Percentiles rank a stretch among this genome's conserved stretches.
Conservation (phyloP, 345 rosid species). For the Odontarrhena argentea region DNA sequence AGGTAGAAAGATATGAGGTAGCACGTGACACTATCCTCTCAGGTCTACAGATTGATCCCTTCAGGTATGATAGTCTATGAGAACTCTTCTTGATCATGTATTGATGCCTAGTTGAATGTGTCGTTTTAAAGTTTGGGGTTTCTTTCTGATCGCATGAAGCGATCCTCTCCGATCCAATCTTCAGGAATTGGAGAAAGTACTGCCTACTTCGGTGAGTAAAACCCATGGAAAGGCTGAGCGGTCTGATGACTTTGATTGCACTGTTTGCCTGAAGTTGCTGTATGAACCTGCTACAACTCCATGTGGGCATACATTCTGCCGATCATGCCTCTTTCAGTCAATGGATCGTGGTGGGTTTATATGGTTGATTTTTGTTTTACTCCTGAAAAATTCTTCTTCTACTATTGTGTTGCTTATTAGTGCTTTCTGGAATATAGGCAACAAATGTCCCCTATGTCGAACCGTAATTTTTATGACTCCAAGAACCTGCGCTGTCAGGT, state of each 20-base stretch:
- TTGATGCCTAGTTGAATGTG: slow-evolving; percentile 18
- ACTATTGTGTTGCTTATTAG: slow-evolving; percentile 10
- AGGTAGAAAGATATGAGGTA: slow-evolving; percentile 87
- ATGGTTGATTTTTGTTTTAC: slow-evolving; percentile 22
- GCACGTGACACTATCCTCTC: slow-evolving; percentile 75
- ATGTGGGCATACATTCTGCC: slow-evolving; percentile 97
- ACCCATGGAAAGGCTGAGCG: slow-evolving; percentile 58
- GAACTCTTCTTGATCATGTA: slow-evolving; percentile 13
- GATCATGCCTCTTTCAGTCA: slow-evolving; percentile 83
- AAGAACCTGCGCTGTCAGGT: slow-evolving; percentile 89
- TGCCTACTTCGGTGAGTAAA: slow-evolving; percentile 43
- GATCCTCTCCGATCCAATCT: slow-evolving; percentile 73
- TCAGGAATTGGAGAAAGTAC: slow-evolving; percentile 56
- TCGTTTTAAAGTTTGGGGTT: slow-evolving; percentile 25
- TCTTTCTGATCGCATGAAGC: slow-evolving; percentile 63
- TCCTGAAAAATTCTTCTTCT: background rate
- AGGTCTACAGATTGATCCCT: slow-evolving; percentile 92
- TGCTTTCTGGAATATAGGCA: slow-evolving; percentile 56
- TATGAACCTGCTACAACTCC: slow-evolving; percentile 90
- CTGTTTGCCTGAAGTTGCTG: slow-evolving; percentile 84
- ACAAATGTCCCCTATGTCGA: slow-evolving; percentile 94
- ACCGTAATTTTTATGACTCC: slow-evolving; percentile 85
- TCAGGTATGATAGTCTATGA: slow-evolving; percentile 53
- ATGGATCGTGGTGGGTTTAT: slow-evolving; percentile 80
- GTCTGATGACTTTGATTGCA: slow-evolving; percentile 89